phyloP scores from a whole-genome alignment of 306 rosid species.

The Castanea mollissima region DNA sequence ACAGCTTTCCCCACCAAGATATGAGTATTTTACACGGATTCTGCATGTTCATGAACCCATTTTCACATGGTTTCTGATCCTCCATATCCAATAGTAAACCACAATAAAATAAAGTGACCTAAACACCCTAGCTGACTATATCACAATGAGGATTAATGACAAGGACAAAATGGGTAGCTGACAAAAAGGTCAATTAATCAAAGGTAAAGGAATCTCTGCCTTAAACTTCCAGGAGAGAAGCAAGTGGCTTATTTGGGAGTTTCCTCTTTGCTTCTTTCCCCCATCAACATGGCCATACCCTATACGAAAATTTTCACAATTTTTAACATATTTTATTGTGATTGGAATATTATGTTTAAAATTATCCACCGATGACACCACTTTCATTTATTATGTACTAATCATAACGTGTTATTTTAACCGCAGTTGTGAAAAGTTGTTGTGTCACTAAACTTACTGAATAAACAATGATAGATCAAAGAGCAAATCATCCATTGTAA shows the following conservation, averaged over 20 bases:
- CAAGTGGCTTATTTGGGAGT: conserved; percentile 20
- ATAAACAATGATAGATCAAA: conserved; percentile 15
- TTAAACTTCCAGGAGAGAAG: conserved; percentile 20
- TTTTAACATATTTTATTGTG: no score
- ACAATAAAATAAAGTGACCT: conserved; percentile 16
- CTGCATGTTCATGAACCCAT: conserved; percentile 46
- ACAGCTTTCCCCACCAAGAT: conserved; percentile 16
- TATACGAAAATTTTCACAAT: no score
- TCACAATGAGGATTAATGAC: not conserved
- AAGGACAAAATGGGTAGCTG: conserved; percentile 29
- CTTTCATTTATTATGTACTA: no score
- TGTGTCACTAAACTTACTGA: not conserved
- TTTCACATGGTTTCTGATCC: conserved; percentile 70
- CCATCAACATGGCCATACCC: conserved; percentile 8
- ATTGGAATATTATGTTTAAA: no score
- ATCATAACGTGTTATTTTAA: no score
- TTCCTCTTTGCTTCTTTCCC: conserved; percentile 22
- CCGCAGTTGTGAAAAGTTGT: no score
- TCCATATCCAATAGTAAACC: conserved; percentile 27
- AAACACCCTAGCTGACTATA: conserved; percentile 30
- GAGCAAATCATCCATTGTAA: conserved; percentile 19
- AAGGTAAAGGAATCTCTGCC: conserved; percentile 41
- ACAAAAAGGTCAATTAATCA: conserved; percentile 13
- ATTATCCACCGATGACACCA: no score
- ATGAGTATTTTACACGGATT: conserved; percentile 58